phyloP scores from a whole-genome alignment of 257 asterid species.

The Scutellaria minor region DNA sequence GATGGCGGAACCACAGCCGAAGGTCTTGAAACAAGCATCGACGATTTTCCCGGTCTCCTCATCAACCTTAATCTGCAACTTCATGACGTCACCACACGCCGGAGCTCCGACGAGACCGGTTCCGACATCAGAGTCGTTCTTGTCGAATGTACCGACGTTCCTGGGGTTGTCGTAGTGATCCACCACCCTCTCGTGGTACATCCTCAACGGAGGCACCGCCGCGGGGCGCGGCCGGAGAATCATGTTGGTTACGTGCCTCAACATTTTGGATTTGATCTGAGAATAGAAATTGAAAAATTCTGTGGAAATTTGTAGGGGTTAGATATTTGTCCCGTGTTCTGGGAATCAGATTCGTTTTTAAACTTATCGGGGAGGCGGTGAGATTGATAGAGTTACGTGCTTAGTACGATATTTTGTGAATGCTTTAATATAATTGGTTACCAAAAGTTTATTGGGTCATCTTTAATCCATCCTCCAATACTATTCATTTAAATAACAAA shows the following conservation, averaged over 20 bases:
- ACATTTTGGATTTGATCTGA: slow-evolving; percentile 44
- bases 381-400: slow-evolving; percentile 10
- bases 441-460: too few species aligned
- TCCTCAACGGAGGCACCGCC: slow-evolving; percentile 39
- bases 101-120: slow-evolving; percentile 97
- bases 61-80: slow-evolving; percentile 85
- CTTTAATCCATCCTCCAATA: too few species aligned
- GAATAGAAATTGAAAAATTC: slow-evolving; percentile 13
- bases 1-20: slow-evolving; percentile 93
- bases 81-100: slow-evolving; percentile 97
- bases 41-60: slow-evolving; percentile 71
- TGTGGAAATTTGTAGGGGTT: slow-evolving; percentile 4
- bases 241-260: slow-evolving; percentile 52
- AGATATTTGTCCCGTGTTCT: not conserved
- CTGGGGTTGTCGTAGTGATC: slow-evolving; percentile 93
- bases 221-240: slow-evolving; percentile 39
- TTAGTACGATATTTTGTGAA: not conserved
- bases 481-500: too few species aligned
- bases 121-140: slow-evolving; percentile 75
- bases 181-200: slow-evolving; percentile 95
- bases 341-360: slow-evolving; percentile 39
- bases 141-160: slow-evolving; percentile 87
- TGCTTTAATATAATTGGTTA: too few species aligned
- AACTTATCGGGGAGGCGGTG: slow-evolving; percentile 30
- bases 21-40: slow-evolving; percentile 95